Conservation (phyloP, 2,329 filamentous ascomycete genomes). For the Aspergillus pseudoglaucus region DNA sequence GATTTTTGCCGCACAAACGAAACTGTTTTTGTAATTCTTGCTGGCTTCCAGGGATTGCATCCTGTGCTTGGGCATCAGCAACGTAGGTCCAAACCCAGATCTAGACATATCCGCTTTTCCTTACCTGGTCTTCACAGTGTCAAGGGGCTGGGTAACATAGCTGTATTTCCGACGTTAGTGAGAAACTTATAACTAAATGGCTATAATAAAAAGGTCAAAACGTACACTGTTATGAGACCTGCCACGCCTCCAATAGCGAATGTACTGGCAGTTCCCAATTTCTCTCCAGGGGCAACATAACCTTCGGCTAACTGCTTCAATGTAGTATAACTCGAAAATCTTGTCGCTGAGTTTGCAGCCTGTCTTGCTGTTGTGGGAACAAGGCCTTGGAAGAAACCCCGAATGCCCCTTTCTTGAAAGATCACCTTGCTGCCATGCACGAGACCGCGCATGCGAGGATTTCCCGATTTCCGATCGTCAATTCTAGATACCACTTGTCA, state of each 20-base stretch:
- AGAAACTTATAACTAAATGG: not conserved
- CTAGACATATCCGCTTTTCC: slow-evolving; percentile 1
- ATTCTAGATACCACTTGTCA: slow-evolving; percentile 51
- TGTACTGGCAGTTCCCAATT: slow-evolving; percentile 77
- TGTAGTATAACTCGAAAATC: slow-evolving; percentile 86
- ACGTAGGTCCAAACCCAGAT: slow-evolving; percentile 8
- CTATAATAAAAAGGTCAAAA: not conserved
- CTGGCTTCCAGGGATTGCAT: slow-evolving; percentile 95
- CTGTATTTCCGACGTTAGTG: slow-evolving; percentile 17
- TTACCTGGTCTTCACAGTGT: slow-evolving; percentile 83
- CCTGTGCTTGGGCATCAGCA: slow-evolving; percentile 32
- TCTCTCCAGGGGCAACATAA: slow-evolving; percentile 90
- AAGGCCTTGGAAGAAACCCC: slow-evolving; percentile 95
- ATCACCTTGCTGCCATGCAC: slow-evolving; percentile 85
- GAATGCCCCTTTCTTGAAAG: slow-evolving; percentile 74
- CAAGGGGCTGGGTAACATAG: slow-evolving; percentile 61
- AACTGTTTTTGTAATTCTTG: slow-evolving; percentile 75
- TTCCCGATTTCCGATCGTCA: slow-evolving; percentile 81
- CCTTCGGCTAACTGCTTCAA: slow-evolving; percentile 86
- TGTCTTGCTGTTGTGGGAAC: slow-evolving; percentile 91
- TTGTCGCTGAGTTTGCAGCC: slow-evolving; percentile 85
- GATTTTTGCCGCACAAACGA: slow-evolving; percentile 75
- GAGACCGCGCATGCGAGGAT: slow-evolving; percentile 85
- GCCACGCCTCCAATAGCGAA: slow-evolving; percentile 87
- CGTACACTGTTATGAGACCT: slow-evolving; percentile 78